Evolutionary conservation across 345 rosid species (phyloP).

Genomic region (Moringa oleifera): DNA sequence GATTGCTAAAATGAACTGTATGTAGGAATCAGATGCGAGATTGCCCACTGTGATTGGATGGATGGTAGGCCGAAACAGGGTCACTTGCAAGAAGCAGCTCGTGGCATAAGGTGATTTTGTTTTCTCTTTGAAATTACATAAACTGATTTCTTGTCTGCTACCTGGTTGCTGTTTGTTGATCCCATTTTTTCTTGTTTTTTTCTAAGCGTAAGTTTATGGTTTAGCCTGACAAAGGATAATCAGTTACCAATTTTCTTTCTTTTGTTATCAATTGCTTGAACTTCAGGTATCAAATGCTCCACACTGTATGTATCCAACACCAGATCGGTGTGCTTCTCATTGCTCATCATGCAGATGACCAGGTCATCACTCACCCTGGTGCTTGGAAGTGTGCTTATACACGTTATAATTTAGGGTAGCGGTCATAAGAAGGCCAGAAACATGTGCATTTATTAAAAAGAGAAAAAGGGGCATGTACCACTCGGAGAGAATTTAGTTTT

Average conservation of each 20-base stretch:
- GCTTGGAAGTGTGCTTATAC: neutral
- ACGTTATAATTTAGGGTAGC: too few species aligned
- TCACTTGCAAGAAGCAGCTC: conserved; percentile 87
- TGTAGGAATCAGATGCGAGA: conserved; percentile 90
- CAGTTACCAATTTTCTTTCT: neutral
- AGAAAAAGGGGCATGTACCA: neutral
- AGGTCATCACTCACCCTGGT: conserved; percentile 29
- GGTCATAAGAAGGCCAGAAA: neutral
- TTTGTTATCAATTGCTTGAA: conserved; percentile 6
- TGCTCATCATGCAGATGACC: conserved; percentile 95
- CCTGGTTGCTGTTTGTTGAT: neutral
- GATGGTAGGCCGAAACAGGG: conserved; percentile 80
- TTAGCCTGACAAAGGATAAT: conserved; percentile 2
- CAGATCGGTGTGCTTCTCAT: conserved; percentile 69
- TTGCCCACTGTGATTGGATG: conserved; percentile 69
- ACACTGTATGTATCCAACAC: conserved; percentile 46
- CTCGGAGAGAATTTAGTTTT: too few species aligned
- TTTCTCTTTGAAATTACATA: neutral
- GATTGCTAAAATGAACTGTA: conserved; percentile 27
- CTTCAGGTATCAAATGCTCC: conserved; percentile 66
- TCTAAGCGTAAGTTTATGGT: neutral
- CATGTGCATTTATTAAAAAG: neutral
- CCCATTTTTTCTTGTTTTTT: neutral
- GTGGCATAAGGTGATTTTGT: conserved; percentile 62
- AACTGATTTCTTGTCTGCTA: neutral